Percentiles rank a stretch among this genome's conserved stretches.
Conservation (phyloP, 225 moss, liverwort and hornwort species). For the Marchantia polymorpha region DNA sequence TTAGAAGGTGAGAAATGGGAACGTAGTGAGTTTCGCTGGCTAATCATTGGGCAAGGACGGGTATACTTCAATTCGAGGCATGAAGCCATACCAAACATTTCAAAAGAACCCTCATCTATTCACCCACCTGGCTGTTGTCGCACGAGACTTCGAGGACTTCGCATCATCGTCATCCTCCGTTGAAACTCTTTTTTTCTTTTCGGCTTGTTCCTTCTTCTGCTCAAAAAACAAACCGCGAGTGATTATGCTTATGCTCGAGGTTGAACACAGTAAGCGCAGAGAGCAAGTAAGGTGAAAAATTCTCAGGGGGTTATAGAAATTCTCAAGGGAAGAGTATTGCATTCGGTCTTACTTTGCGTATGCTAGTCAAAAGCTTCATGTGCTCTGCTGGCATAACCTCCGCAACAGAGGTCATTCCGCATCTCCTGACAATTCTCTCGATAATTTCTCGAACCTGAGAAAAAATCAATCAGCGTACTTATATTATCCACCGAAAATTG, state of each 20-base stretch:
- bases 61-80: too few relatives aligned
- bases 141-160: slow-evolving; percentile 70
- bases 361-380: slow-evolving; percentile 89
- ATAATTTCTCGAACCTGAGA: slow-evolving; percentile 70
- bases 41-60: too few relatives aligned
- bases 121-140: slow-evolving; percentile 73
- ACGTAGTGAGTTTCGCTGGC: too few relatives aligned
- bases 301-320: too few relatives aligned
- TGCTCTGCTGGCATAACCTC: slow-evolving; percentile 93
- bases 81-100: too few relatives aligned
- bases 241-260: background rate
- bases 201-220: slow-evolving; percentile 78
- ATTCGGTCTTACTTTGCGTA: slow-evolving; percentile 71
- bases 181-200: slow-evolving; percentile 67
- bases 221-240: background rate
- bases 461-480: background rate
- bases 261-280: background rate
- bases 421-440: slow-evolving; percentile 91
- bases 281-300: background rate
- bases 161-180: slow-evolving; percentile 61
- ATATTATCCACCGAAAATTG: too few relatives aligned
- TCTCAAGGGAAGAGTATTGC: too few relatives aligned
- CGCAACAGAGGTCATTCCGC: slow-evolving; percentile 85
- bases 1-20: too few relatives aligned
- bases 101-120: background rate